A percentile compares a stretch with the other conserved stretches of the same genome.
These are phyloP conservation scores for Cyberlindnera saturnus DNA, from an alignment of 805 yeast genomes.

Conservation along the genomic window DNA sequence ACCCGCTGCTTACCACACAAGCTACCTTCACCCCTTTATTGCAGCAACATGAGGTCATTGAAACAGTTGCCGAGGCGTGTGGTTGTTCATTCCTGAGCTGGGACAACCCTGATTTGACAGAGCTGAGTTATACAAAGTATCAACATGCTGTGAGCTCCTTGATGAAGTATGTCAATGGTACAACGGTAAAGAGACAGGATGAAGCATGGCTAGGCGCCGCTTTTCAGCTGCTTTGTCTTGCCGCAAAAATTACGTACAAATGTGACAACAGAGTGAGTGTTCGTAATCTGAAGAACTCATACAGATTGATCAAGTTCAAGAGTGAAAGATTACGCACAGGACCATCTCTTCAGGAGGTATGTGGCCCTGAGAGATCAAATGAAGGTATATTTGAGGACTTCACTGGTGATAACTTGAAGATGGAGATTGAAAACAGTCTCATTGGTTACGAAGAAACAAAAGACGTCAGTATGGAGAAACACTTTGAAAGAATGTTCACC, in stretches of 20 bases:
- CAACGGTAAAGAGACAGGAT: conserved; percentile 2
- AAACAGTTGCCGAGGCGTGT: conserved; percentile 33
- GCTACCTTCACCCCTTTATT: conserved; percentile 35
- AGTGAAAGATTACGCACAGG: neutral
- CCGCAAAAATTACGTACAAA: conserved; percentile 29
- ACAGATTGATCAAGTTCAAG: conserved; percentile 29
- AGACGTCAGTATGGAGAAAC: conserved; percentile 6
- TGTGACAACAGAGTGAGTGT: conserved; percentile 8
- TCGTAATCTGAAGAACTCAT: conserved; percentile 30
- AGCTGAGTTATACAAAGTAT: conserved; percentile 20
- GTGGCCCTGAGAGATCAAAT: neutral
- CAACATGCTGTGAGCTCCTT: conserved; percentile 20
- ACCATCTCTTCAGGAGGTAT: neutral
- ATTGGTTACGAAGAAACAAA: neutral
- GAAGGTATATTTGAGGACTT: neutral
- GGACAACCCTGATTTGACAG: conserved; percentile 23
- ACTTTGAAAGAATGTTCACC: conserved; percentile 29
- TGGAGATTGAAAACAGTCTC: conserved; percentile 20
- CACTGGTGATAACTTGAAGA: conserved; percentile 13
- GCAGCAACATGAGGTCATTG: conserved; percentile 22
- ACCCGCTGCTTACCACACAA: conserved; percentile 33
- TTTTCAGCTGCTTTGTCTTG: conserved; percentile 32
- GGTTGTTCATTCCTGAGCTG: conserved; percentile 35
- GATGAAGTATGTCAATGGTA: neutral
- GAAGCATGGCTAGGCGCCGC: conserved; percentile 37